Conservation (phyloP, 2,329 filamentous ascomycete genomes). For the Boeremia exigua region DNA sequence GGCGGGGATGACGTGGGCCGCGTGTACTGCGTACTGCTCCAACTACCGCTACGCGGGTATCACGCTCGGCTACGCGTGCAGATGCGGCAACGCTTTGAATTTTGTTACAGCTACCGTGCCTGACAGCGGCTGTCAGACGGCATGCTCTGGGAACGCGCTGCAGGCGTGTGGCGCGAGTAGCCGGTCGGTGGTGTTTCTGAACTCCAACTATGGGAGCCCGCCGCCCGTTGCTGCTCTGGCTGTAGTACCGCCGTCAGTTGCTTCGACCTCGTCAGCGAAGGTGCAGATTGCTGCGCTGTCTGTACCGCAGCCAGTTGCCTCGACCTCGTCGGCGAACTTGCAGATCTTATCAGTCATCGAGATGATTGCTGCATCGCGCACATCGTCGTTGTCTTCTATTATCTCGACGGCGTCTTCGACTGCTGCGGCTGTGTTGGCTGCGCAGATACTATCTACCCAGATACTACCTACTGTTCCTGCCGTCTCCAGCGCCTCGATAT, state of each 20-base stretch:
- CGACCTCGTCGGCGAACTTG: too few relatives aligned
- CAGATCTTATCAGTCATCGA: too few relatives aligned
- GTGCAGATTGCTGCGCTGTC: too few relatives aligned
- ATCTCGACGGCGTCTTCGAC: too few relatives aligned
- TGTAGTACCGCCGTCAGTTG: not conserved
- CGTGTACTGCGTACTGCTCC: not conserved
- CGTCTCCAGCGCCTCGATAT: too few relatives aligned
- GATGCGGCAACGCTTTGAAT: conserved; percentile 1
- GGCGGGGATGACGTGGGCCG: not conserved
- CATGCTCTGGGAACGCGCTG: not conserved
- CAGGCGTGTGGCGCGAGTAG: not conserved
- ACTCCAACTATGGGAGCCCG: not conserved
- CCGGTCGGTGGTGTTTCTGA: not conserved
- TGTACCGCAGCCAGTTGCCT: too few relatives aligned
- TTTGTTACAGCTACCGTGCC: not conserved
- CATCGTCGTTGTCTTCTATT: too few relatives aligned
- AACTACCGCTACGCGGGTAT: not conserved
- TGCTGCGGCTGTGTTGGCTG: too few relatives aligned
- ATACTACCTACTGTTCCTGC: too few relatives aligned
- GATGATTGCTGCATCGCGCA: too few relatives aligned
- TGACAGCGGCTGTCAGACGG: not conserved
- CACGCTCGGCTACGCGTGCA: not conserved
- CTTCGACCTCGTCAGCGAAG: not conserved
- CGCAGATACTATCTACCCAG: too few relatives aligned
- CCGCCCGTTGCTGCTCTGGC: not conserved